Percentiles rank a stretch among this genome's conserved stretches.
phyloP scores from a whole-genome alignment of 768 basidiomycete genomes.

The Trametes cubensis region DNA sequence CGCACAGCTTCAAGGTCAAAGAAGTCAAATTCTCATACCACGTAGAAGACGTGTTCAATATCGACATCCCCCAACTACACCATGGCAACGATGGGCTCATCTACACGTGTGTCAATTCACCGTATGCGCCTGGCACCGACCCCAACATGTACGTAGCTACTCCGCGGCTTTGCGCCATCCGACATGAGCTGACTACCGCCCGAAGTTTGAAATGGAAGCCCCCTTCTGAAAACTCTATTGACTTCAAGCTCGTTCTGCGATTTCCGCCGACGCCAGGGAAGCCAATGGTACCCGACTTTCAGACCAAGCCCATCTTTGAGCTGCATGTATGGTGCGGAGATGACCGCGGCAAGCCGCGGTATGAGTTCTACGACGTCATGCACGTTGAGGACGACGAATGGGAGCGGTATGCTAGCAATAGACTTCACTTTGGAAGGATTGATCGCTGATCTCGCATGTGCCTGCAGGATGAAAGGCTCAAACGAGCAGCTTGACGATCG shows the following conservation, averaged over 20 bases:
- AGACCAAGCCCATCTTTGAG: conserved; percentile 83
- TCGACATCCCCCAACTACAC: conserved; percentile 82
- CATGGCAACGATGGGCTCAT: conserved; percentile 97
- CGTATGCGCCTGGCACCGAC: conserved; percentile 83
- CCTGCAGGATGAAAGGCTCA: conserved; percentile 72
- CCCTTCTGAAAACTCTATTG: conserved; percentile 95
- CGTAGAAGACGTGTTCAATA: conserved; percentile 80
- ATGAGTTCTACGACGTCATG: conserved; percentile 86
- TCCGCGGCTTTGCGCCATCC: background rate
- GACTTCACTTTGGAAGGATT: background rate
- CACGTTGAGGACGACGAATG: conserved; percentile 88
- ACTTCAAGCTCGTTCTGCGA: conserved; percentile 94
- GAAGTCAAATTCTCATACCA: conserved; percentile 85
- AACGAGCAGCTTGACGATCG: conserved; percentile 93
- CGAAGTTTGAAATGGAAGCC: conserved; percentile 97
- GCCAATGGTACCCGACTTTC: conserved; percentile 70
- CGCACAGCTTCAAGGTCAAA: conserved; percentile 79
- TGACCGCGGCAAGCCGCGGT: conserved; percentile 52
- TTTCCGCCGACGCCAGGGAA: conserved; percentile 71
- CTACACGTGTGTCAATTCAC: conserved; percentile 87
- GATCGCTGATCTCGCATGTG: background rate
- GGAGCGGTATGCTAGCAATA: conserved; percentile 70
- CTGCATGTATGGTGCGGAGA: conserved; percentile 84
- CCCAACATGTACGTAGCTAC: conserved; percentile 68
- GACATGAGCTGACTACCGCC: background rate